These are phyloP conservation scores for Paracamarosporium sp. DNA, from an alignment of 2,329 filamentous ascomycete genomes.

Conservation along the genomic window DNA sequence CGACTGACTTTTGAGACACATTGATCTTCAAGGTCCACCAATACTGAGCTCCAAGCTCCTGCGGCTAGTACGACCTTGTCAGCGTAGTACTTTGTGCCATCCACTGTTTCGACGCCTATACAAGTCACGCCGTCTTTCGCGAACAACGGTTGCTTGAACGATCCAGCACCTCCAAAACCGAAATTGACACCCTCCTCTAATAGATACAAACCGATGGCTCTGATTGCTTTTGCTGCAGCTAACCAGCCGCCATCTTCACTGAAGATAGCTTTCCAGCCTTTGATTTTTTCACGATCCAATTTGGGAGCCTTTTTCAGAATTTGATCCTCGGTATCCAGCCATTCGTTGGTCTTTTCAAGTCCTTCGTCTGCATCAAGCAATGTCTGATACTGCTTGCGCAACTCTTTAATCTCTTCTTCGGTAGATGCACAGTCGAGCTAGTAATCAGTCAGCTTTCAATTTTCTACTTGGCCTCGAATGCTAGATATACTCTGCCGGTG, in stretches of 20 bases:
- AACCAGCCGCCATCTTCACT: slow-evolving; percentile 56
- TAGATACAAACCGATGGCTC: slow-evolving; percentile 52
- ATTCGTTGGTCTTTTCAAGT: slow-evolving; percentile 50
- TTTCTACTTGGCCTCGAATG: neutral
- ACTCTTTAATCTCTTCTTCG: slow-evolving; percentile 46
- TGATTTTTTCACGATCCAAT: slow-evolving; percentile 49
- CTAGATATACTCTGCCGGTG: slow-evolving; percentile 43
- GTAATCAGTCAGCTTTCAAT: slow-evolving; percentile 8
- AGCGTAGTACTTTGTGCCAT: slow-evolving; percentile 51
- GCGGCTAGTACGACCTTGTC: slow-evolving; percentile 55
- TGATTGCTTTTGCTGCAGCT: slow-evolving; percentile 56
- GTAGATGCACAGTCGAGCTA: slow-evolving; percentile 42
- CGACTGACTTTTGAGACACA: slow-evolving; percentile 61
- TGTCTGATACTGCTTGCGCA: slow-evolving; percentile 46
- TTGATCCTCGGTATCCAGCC: slow-evolving; percentile 54
- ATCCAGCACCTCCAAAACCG: slow-evolving; percentile 51
- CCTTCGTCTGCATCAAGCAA: slow-evolving; percentile 38
- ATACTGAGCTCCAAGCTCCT: slow-evolving; percentile 37
- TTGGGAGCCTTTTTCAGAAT: slow-evolving; percentile 51
- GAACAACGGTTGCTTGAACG: slow-evolving; percentile 53
- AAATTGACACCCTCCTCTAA: slow-evolving; percentile 50
- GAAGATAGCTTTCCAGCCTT: slow-evolving; percentile 57
- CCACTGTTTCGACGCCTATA: slow-evolving; percentile 50
- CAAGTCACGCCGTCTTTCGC: slow-evolving; percentile 44
- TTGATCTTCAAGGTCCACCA: slow-evolving; percentile 39